These are phyloP conservation scores for Selaginella tamariscina DNA, from an alignment of 75 land plant species.

Conservation along the genomic window DNA sequence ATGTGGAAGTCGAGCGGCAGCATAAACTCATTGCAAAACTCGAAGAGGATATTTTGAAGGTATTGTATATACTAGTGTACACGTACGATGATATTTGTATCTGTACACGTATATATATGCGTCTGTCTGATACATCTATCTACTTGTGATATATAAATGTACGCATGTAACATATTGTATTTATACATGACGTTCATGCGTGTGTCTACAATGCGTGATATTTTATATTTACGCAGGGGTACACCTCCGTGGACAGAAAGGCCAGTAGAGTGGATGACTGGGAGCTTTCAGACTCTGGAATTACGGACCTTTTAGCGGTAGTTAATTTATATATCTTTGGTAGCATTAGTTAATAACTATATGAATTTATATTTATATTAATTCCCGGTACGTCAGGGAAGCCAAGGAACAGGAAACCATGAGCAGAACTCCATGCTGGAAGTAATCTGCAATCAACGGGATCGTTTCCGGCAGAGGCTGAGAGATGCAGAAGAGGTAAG, in stretches of 20 bases:
- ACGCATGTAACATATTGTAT: too few relatives aligned
- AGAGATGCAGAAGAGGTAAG: constrained; percentile 87
- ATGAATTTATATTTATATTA: too few relatives aligned
- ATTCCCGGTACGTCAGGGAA: constrained; percentile 36
- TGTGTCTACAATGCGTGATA: too few relatives aligned
- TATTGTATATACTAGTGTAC: too few relatives aligned
- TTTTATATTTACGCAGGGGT: constrained; percentile 45
- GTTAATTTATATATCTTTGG: constrained; percentile 1
- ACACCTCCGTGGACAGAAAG: constrained; percentile 51
- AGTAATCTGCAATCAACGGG: constrained; percentile 93
- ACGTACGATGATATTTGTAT: too few relatives aligned
- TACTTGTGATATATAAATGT: too few relatives aligned
- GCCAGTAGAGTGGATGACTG: constrained; percentile 59
- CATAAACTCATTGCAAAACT: constrained; percentile 74
- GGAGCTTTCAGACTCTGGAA: constrained; percentile 65
- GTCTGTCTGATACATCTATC: too few relatives aligned
- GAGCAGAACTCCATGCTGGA: constrained; percentile 95
- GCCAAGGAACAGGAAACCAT: constrained; percentile 40
- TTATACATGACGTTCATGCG: too few relatives aligned
- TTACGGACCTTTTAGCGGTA: constrained; percentile 30
- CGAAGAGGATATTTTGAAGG: constrained; percentile 94
- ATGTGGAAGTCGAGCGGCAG: constrained; percentile 58
- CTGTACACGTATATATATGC: too few relatives aligned
- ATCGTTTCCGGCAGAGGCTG: constrained; percentile 80
- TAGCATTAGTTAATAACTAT: background rate